Evolutionary conservation across 1,284 basidiomycete genomes (phyloP).

Genomic region (Pascua guehoae): DNA sequence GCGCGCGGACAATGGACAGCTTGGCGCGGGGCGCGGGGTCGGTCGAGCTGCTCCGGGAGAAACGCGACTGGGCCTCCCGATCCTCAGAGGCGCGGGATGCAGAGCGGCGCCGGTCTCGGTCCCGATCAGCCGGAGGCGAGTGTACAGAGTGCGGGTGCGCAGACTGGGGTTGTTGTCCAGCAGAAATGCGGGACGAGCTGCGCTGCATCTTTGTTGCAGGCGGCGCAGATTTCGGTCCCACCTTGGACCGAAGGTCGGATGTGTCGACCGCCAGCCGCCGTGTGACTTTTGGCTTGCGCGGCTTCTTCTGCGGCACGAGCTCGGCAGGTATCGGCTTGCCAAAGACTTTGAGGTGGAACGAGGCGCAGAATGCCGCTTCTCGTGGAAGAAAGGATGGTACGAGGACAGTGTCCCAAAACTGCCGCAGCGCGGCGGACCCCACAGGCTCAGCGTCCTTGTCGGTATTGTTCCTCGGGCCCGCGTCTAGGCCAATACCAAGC

Average conservation of each 20-base stretch:
- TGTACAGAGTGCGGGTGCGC: background rate
- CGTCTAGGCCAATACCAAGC: constrained; percentile 24
- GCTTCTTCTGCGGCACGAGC: constrained; percentile 31
- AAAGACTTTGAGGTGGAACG: constrained; percentile 41
- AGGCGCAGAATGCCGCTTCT: constrained; percentile 24
- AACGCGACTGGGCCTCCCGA: background rate
- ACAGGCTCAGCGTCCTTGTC: constrained; percentile 12
- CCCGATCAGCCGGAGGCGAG: background rate
- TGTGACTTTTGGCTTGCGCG: constrained; percentile 37
- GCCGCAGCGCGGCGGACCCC: constrained; percentile 12
- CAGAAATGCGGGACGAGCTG: background rate
- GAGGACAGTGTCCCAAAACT: constrained; percentile 27
- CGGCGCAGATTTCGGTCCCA: background rate
- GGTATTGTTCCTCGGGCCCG: background rate
- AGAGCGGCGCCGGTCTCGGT: background rate
- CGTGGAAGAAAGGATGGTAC: constrained; percentile 22
- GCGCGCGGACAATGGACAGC: constrained; percentile 16
- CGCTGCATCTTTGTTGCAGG: background rate
- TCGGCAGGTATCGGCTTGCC: constrained; percentile 29
- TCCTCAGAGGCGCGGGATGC: background rate
- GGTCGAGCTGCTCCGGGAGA: background rate
- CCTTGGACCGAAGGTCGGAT: background rate
- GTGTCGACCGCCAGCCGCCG: constrained; percentile 13
- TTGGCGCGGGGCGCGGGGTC: background rate
- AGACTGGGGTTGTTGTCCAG: too few species aligned